Evolutionary conservation across 2,329 filamentous ascomycete species (phyloP), one percentile per base, ranked within the genome.

Genomic region (Alternaria angustiovoidea): DNA sequence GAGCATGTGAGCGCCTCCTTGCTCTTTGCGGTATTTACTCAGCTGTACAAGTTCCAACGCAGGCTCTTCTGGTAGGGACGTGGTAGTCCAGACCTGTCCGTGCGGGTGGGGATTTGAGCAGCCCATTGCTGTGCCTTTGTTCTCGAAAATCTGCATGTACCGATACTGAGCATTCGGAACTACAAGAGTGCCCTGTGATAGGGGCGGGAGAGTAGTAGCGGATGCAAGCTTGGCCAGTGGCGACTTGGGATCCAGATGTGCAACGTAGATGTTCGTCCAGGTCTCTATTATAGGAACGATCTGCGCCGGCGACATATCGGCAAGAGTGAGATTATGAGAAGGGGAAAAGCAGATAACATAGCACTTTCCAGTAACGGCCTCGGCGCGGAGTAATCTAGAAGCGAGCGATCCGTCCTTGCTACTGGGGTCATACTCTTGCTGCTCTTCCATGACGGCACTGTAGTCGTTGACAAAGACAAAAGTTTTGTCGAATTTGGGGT

Each of bases 121-220:
- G 52, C 95, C 95, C 95, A 99, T 99, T 11, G 94, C 93, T 1
- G 91, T 89, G 52, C 95, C 95, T 81, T 99, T 99, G 84, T 99
- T 99, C 82, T 99, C 95, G 65, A 99, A 99, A 66, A 99, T 98
- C 77, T 99, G 95, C 94, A 99, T 97, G 81, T 96, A 98, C 54
- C 91, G 88, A 72, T 96, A 93, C 79, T 96, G 92, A 54, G 91
- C 86, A 52, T 85, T 88, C 5, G 93, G 90, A 28, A 81, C 80
- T 7, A 81, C 75, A 9, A 78, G 63, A 49, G 81, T 77, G 12
- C 82, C 79, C 9, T 82, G 78, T 22, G 81, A 79, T 38, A 81
- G 76, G 8, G 84, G 81, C 7, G 83, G 79, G 38, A 86, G 71
- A 7, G 81, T 81, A 8, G 81, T 83, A 5, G 81, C 77, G 16